These are phyloP conservation scores for Gastrolobium bilobum DNA, from an alignment of 306 rosid genomes.

Conservation along the genomic window DNA sequence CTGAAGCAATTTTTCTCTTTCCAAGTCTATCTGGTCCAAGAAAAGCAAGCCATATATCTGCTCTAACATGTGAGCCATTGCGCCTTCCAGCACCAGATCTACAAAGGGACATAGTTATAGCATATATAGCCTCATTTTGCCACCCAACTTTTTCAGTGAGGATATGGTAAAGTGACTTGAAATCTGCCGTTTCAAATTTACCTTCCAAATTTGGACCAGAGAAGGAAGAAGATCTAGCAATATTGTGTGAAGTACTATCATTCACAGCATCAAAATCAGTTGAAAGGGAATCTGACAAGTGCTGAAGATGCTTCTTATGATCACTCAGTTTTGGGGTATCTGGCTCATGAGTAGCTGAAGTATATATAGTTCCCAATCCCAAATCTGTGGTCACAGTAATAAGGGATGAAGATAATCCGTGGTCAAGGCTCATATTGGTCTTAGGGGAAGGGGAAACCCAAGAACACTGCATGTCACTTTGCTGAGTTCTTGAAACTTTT, in stretches of 20 bases:
- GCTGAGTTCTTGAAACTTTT: constrained; percentile 49
- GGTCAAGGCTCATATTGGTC: constrained; percentile 48
- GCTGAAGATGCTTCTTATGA: constrained; percentile 51
- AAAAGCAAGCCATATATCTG: constrained; percentile 84
- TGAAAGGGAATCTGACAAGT: constrained; percentile 67
- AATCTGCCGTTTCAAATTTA: constrained; percentile 62
- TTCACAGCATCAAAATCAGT: constrained; percentile 59
- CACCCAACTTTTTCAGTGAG: constrained; percentile 75
- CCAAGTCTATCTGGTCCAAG: constrained; percentile 88
- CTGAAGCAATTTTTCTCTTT: constrained; percentile 74
- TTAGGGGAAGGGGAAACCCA: constrained; percentile 46
- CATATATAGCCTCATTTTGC: constrained; percentile 83
- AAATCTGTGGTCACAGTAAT: constrained; percentile 89
- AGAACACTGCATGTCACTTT: constrained; percentile 50
- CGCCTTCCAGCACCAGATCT: constrained; percentile 64
- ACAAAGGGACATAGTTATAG: constrained; percentile 62
- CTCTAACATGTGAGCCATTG: constrained; percentile 58
- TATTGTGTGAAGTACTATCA: constrained; percentile 49
- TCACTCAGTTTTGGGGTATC: constrained; percentile 54
- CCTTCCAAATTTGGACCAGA: constrained; percentile 57
- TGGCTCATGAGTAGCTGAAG: constrained; percentile 62
- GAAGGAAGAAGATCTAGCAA: constrained; percentile 59
- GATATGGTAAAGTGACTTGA: constrained; percentile 66
- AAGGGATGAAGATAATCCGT: constrained; percentile 53
- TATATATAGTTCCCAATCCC: constrained; percentile 84